phyloP scores from a whole-genome alignment of 352 stramenopile genomes.

The Pythium periplocum region DNA sequence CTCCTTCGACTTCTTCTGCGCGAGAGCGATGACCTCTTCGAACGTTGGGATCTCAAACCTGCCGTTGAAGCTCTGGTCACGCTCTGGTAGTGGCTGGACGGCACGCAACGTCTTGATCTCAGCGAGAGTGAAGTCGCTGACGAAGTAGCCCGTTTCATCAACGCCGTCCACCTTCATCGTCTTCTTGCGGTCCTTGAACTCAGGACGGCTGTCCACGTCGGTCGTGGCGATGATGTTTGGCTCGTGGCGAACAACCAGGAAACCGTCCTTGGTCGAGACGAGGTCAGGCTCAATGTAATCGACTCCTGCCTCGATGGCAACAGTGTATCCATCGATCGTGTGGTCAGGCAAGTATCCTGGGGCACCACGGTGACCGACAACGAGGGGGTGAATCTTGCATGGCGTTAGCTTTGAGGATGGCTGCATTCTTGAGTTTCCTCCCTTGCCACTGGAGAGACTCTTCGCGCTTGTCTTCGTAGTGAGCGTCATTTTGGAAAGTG shows the following conservation, averaged over 20 bases:
- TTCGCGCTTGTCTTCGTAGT: too few species aligned
- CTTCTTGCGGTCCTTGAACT: slow-evolving; percentile 63
- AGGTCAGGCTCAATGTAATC: slow-evolving; percentile 92
- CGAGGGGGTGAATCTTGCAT: slow-evolving; percentile 41
- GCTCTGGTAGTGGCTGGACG: slow-evolving; percentile 70
- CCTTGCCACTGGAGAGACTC: too few species aligned
- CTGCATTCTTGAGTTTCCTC: too few species aligned
- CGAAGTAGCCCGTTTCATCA: slow-evolving; percentile 71
- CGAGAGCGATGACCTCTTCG: slow-evolving; percentile 82
- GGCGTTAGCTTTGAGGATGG: not conserved
- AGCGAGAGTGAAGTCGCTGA: slow-evolving; percentile 88
- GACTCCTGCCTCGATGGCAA: slow-evolving; percentile 86
- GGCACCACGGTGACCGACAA: slow-evolving; percentile 82
- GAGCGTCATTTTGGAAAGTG: slow-evolving; percentile 2
- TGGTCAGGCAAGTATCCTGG: slow-evolving; percentile 89
- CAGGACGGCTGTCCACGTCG: slow-evolving; percentile 68
- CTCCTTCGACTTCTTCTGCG: slow-evolving; percentile 56
- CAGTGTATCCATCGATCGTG: slow-evolving; percentile 83
- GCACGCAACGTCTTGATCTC: slow-evolving; percentile 87
- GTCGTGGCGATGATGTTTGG: slow-evolving; percentile 88
- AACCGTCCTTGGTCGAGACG: slow-evolving; percentile 77
- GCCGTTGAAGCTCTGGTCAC: slow-evolving; percentile 77
- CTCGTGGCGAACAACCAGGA: slow-evolving; percentile 84
- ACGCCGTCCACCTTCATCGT: slow-evolving; percentile 56
- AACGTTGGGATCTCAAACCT: slow-evolving; percentile 88